phyloP scores from a whole-genome alignment of 2,329 filamentous ascomycete genomes.

The Phyllosticta capitalensis region DNA sequence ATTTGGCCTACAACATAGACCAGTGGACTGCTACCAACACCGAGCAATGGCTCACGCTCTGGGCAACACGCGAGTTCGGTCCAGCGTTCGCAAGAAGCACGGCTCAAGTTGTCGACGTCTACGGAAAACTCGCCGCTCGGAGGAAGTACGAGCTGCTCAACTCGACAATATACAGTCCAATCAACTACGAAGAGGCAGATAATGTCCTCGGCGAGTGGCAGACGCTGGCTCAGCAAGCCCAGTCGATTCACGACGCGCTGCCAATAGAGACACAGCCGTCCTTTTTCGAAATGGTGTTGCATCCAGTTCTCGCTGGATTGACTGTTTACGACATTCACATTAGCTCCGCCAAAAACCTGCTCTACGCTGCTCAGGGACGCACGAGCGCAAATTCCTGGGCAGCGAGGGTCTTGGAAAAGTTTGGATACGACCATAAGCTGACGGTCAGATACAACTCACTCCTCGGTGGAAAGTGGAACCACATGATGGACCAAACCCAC shows the following conservation, averaged over 20 bases:
- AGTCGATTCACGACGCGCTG: slow-evolving; percentile 47
- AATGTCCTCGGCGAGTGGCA: slow-evolving; percentile 48
- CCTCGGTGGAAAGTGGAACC: slow-evolving; percentile 30
- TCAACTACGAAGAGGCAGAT: slow-evolving; percentile 58
- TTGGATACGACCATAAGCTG: slow-evolving; percentile 28
- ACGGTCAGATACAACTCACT: slow-evolving; percentile 26
- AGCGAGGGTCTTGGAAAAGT: slow-evolving; percentile 26
- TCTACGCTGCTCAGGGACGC: slow-evolving; percentile 27
- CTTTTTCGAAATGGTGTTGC: slow-evolving; percentile 54
- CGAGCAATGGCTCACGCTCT: slow-evolving; percentile 46
- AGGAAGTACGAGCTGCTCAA: slow-evolving; percentile 56
- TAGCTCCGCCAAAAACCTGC: slow-evolving; percentile 26
- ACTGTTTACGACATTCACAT: slow-evolving; percentile 44
- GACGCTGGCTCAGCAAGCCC: slow-evolving; percentile 43
- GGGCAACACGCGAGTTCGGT: slow-evolving; percentile 51
- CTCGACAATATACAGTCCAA: slow-evolving; percentile 47
- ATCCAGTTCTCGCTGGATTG: slow-evolving; percentile 49
- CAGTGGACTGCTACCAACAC: slow-evolving; percentile 48
- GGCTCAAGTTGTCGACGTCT: slow-evolving; percentile 44
- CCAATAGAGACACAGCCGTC: slow-evolving; percentile 42
- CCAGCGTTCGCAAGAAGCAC: slow-evolving; percentile 38
- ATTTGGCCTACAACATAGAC: slow-evolving; percentile 56
- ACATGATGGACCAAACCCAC: slow-evolving; percentile 32
- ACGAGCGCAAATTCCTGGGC: slow-evolving; percentile 30
- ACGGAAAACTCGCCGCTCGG: slow-evolving; percentile 47